phyloP scores from a whole-genome alignment of 2,329 filamentous ascomycete genomes.

The Drechslerella dactyloides region DNA sequence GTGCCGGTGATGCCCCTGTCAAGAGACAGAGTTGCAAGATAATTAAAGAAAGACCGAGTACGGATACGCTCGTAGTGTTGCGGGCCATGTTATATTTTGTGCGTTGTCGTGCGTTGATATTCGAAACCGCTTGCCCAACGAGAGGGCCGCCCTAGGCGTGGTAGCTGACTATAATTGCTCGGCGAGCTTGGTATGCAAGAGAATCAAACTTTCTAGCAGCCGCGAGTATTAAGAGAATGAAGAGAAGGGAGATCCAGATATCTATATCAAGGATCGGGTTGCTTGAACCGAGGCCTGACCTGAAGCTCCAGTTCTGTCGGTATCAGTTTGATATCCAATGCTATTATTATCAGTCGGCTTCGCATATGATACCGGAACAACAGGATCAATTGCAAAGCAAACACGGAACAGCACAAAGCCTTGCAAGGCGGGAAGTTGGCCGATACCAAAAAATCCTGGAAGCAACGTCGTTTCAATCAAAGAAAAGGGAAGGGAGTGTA shows the following conservation, averaged over 20 bases:
- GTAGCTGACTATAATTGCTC: too few relatives aligned
- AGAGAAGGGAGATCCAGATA: background rate
- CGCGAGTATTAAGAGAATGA: background rate
- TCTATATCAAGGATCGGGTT: background rate
- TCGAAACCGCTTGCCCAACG: background rate
- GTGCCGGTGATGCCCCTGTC: constrained; percentile 31
- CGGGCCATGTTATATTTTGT: constrained; percentile 40
- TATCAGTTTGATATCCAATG: too few relatives aligned
- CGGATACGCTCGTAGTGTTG: background rate
- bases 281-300: background rate
- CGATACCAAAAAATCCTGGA: constrained; percentile 10
- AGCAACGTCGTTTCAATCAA: constrained; percentile 6
- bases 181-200: too few relatives aligned
- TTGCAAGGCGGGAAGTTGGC: background rate
- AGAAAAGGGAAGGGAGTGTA: constrained; percentile 5
- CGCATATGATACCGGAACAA: background rate
- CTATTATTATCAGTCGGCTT: too few relatives aligned
- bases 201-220: background rate
- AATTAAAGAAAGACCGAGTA: constrained; percentile 1
- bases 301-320: background rate
- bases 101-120: constrained; percentile 27
- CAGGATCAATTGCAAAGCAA: background rate
- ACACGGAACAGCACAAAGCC: background rate
- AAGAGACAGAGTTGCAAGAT: constrained; percentile 27
- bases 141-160: too few relatives aligned